Percentiles rank a stretch among this genome's conserved stretches.
phyloP scores from a whole-genome alignment of 2,329 filamentous ascomycete species.

The Aspergillus viridinutans region DNA sequence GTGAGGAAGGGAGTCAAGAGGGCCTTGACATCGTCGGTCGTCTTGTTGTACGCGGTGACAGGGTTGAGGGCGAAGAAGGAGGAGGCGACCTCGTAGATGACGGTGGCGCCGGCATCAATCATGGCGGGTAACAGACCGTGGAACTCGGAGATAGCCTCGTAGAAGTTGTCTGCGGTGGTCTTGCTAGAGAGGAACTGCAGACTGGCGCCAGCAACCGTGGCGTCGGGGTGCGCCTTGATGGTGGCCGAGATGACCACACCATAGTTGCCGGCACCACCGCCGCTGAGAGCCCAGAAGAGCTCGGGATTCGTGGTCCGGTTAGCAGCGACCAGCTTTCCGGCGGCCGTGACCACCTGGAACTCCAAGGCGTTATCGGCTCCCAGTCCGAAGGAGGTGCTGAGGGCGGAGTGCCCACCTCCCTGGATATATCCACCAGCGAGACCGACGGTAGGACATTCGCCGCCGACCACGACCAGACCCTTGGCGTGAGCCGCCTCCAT shows the following conservation, averaged over 20 bases:
- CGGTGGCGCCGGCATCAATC: slow-evolving; percentile 48
- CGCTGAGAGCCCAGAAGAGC: slow-evolving; percentile 60
- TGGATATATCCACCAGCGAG: slow-evolving; percentile 58
- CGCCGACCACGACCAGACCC: slow-evolving; percentile 52
- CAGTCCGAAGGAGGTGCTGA: slow-evolving; percentile 54
- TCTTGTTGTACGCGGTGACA: slow-evolving; percentile 48
- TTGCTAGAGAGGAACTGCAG: slow-evolving; percentile 38
- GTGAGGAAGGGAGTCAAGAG: slow-evolving; percentile 45
- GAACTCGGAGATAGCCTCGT: slow-evolving; percentile 47
- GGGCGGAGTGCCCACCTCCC: slow-evolving; percentile 56
- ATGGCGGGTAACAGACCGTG: slow-evolving; percentile 49
- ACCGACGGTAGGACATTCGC: slow-evolving; percentile 54
- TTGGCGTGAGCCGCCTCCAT: slow-evolving; percentile 45
- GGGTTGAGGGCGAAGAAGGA: slow-evolving; percentile 46
- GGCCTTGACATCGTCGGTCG: slow-evolving; percentile 39
- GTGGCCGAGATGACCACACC: slow-evolving; percentile 56
- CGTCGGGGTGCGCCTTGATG: slow-evolving; percentile 48
- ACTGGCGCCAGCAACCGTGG: slow-evolving; percentile 41
- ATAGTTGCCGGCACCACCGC: slow-evolving; percentile 59
- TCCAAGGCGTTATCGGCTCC: slow-evolving; percentile 57
- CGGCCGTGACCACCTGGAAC: slow-evolving; percentile 52
- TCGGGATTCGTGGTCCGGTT: slow-evolving; percentile 49
- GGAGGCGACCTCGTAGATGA: slow-evolving; percentile 49
- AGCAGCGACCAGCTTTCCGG: slow-evolving; percentile 47
- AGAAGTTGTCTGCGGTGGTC: slow-evolving; percentile 47